phyloP scores from a whole-genome alignment of 2,329 filamentous ascomycete genomes.

The Aspergillus felis region DNA sequence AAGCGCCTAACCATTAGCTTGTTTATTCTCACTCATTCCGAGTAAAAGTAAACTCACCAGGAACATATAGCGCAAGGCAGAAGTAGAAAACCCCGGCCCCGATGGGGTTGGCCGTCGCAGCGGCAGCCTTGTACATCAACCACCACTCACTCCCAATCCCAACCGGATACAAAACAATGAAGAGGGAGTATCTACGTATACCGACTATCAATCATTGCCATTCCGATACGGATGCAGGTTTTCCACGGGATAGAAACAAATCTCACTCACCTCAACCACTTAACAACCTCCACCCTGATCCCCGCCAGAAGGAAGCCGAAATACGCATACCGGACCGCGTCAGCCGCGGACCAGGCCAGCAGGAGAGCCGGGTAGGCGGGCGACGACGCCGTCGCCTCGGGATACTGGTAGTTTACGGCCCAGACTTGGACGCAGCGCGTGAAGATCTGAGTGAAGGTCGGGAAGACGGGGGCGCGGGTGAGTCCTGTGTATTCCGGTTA shows the following conservation, averaged over 20 bases:
- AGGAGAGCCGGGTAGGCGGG: slow-evolving; percentile 22
- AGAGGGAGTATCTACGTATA: slow-evolving; percentile 25
- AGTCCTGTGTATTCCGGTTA: slow-evolving; percentile 17
- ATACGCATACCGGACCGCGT: slow-evolving; percentile 24
- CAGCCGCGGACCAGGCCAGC: slow-evolving; percentile 25
- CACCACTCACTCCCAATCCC: slow-evolving; percentile 28
- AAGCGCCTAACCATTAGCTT: slow-evolving; percentile 14
- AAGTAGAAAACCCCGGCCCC: slow-evolving; percentile 21
- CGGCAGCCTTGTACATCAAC: slow-evolving; percentile 24
- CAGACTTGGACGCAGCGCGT: slow-evolving; percentile 30
- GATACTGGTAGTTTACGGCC: slow-evolving; percentile 26
- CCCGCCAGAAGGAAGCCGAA: slow-evolving; percentile 21
- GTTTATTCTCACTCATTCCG: background rate
- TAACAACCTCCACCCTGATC: slow-evolving; percentile 10
- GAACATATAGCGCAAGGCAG: slow-evolving; percentile 25
- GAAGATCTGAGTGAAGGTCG: slow-evolving; percentile 29
- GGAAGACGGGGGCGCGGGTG: slow-evolving; percentile 25
- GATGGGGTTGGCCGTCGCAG: slow-evolving; percentile 3
- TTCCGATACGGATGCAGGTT: background rate
- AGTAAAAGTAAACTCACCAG: slow-evolving; percentile 16
- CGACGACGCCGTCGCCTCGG: slow-evolving; percentile 14
- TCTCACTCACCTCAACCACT: slow-evolving; percentile 20
- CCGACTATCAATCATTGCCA: background rate
- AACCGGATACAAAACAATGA: slow-evolving; percentile 24
- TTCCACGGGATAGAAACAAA: background rate